Evolutionary conservation across 1,284 basidiomycete genomes (phyloP), one percentile per base, ranked within the genome.

Genomic region (Lentinula novae-zelandiae): DNA sequence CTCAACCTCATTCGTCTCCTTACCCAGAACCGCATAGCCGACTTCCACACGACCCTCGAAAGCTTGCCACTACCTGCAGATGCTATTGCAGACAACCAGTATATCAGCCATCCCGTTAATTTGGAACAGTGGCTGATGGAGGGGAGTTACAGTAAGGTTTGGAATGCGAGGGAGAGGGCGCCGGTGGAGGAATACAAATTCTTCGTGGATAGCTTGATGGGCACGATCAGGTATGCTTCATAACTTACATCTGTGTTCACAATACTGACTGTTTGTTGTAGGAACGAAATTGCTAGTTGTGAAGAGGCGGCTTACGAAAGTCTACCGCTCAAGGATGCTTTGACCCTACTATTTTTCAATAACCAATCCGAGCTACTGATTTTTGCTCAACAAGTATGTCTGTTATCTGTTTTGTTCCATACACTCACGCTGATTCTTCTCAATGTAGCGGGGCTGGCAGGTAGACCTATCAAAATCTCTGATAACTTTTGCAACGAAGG

Each of bases 1-100:
- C 86, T 99, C 27, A 91, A 96, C 70, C 90, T 99, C 70, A 91
- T 99, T 67, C 92, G 94, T 31, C 86, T 98, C 63, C 86, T 99
- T 65, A 95, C 93, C 1, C 93, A 96, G 74, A 98, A 98, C 75
- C 89, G 93, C 70, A 97, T 98, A 71, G 94, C 96, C 48, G 92
- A 96, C 71, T 99, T 99, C 80, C 97, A 99, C 74, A 97, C 95
- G n/a, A 89, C 93, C n/a, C 86, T 99, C 61, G 97, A 99, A 74
- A 92, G 93, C n/a, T 84, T 99, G 20, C 87, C 87, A 2, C 78
- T 96, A 31, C 83, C 86, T 51, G 83, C 88, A 0, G 87, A 91
- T 64, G 82, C 85, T 50, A 85, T 92, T 64, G 77, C 85, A 40
- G 81, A 85, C 34, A 93, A 93, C 72, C 86, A 86, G 15, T 95